Evolutionary conservation across 495 filamentous ascomycete species (phyloP), one percentile per base, ranked within the genome.

Genomic region (Talaromyces trachyspermus): DNA sequence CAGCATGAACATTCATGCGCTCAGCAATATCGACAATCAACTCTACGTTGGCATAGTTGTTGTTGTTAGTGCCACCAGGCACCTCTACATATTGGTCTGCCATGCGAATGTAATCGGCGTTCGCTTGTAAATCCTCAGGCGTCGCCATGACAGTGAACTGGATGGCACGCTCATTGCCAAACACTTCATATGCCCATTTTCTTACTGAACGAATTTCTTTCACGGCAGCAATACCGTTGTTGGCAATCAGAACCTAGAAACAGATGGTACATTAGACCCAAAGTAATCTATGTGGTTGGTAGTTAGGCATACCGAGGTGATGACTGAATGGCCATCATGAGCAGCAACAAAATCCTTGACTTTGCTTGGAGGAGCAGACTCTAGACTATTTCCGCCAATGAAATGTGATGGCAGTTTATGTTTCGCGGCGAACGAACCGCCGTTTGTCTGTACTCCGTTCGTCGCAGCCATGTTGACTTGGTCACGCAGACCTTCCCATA

Each of bases 121-220:
- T 99, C 50, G 91, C 92, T 60, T 81, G 78, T 55, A 99, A 69
- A 85, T 99, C 92, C 69, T 99, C 92, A n/a, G 92, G 92, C 35
- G 92, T 99, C 52, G 92, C 92, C 92, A 99, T 99, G 51, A 96
- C 92, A 44, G 94, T 97, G 65, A 99, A 97, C 59, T 96, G 92
- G 64, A 99, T 95, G 49, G 94, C 92, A 56, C 84, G 80, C 74
- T 99, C 92, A 69, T 99, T 89, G 64, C 92, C 90, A 59, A 99
- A 97, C 4, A 86, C 91, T 71, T 99, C 92, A 80, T 99, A 99
- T 46, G 92, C 92, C 92, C 92, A 99, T 89, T 97, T 99, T 63
- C 92, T 83, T 53, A 99, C 89, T 22, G 89, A 95, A 56, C 92
- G 79, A 58, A 99, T 99, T 69, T 97, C 91, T 69, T 99, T 99